Conservation (phyloP, 2,329 filamentous ascomycete genomes). For the Chrysoporthe puriensis region DNA sequence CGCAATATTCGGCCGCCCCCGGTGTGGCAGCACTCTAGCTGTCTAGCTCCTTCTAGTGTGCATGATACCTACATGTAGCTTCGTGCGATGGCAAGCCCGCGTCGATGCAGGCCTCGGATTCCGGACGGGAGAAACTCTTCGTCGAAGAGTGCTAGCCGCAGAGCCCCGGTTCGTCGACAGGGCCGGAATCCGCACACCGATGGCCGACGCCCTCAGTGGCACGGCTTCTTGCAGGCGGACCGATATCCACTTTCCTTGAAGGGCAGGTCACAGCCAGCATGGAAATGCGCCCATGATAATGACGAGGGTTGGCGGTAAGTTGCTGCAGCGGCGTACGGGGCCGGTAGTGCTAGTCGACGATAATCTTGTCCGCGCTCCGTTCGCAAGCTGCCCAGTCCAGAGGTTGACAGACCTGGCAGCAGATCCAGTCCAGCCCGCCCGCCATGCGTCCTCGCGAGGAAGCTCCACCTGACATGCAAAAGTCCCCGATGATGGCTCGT, state of each 20-base stretch:
- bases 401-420: background rate
- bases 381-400: background rate
- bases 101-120: background rate
- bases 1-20: background rate
- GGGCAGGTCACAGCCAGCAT: slow-evolving; percentile 13
- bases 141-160: background rate
- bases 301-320: background rate
- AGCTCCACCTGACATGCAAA: background rate
- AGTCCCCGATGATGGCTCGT: background rate
- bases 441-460: slow-evolving; percentile 3
- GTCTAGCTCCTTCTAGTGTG: background rate
- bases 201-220: slow-evolving; percentile 3
- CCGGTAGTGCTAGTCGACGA: background rate
- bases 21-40: background rate
- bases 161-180: background rate
- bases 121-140: background rate
- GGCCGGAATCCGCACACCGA: slow-evolving; percentile 1
- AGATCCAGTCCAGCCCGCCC: background rate
- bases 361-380: background rate
- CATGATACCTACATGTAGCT: background rate
- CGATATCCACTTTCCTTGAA: slow-evolving; percentile 22
- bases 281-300: background rate
- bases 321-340: background rate
- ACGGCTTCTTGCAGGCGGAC: background rate
- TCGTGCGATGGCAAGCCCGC: background rate